These are phyloP conservation scores for Rosa lucieae DNA, from an alignment of 306 rosid species.

Conservation along the genomic window DNA sequence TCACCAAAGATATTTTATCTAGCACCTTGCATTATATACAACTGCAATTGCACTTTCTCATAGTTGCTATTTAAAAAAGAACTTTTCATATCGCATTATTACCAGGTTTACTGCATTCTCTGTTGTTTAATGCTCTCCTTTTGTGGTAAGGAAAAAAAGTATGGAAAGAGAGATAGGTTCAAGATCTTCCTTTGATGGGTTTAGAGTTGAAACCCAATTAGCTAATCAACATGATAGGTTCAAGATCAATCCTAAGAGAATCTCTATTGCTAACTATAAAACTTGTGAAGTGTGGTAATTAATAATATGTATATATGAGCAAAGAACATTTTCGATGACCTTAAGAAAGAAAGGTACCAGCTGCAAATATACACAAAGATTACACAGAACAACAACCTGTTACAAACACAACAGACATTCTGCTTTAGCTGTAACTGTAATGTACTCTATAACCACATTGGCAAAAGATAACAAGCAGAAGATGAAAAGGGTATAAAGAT, in stretches of 20 bases:
- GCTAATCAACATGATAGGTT: not conserved
- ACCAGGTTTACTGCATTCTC: not conserved
- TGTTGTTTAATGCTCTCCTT: not conserved
- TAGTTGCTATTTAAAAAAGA: not conserved
- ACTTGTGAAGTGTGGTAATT: not conserved
- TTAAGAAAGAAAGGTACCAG: not conserved
- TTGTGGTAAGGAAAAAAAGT: not conserved
- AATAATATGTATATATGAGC: not conserved
- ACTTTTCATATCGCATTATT: not conserved
- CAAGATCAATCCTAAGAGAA: not conserved
- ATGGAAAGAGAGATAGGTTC: not conserved
- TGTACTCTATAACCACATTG: not conserved
- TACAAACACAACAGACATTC: not conserved
- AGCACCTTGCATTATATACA: constrained; percentile 9
- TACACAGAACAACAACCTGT: not conserved
- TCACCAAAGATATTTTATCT: constrained; percentile 8
- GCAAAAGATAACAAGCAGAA: not conserved
- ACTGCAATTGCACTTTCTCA: constrained; percentile 1
- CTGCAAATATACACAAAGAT: not conserved
- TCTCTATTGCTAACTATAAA: not conserved
- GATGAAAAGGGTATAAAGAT: not conserved
- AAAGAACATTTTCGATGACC: not conserved
- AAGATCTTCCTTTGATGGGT: not conserved
- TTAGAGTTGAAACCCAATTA: not conserved
- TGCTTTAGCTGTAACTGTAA: not conserved